Evolutionary conservation across 73 alveolate species (phyloP).

Genomic region (Blepharisma stoltei): DNA sequence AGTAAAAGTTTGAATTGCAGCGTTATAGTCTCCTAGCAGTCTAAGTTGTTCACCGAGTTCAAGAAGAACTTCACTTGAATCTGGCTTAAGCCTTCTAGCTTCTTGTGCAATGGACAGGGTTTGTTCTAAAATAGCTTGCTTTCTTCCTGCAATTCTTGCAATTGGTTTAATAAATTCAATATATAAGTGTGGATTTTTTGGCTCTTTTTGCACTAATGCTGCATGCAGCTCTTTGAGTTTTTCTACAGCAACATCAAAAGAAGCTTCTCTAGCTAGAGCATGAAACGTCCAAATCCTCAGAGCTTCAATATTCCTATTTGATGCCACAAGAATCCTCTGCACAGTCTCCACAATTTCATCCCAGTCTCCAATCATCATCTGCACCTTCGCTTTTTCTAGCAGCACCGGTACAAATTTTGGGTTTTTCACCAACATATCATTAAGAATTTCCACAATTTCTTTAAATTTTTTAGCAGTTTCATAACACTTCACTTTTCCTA

Average conservation of each 20-base stretch:
- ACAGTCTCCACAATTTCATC: conserved; percentile 75
- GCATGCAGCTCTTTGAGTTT: conserved; percentile 80
- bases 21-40: conserved; percentile 79
- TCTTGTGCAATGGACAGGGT: conserved; percentile 71
- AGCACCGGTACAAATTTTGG: conserved; percentile 71
- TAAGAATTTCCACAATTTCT: conserved; percentile 67
- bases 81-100: conserved; percentile 75
- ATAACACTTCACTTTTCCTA: conserved; percentile 53
- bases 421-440: conserved; percentile 67
- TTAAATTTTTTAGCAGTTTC: conserved; percentile 67
- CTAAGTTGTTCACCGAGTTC: conserved; percentile 82
- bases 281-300: conserved; percentile 70
- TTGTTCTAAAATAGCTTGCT: conserved; percentile 62
- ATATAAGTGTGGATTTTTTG: conserved; percentile 81
- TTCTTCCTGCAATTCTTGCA: conserved; percentile 88
- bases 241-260: conserved; percentile 80
- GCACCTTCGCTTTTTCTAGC: conserved; percentile 75
- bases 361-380: conserved; percentile 81
- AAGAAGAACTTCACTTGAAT: conserved; percentile 67
- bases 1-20: conserved; percentile 76
- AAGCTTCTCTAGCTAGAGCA: conserved; percentile 89
- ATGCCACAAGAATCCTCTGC: conserved; percentile 67
- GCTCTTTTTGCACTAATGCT: conserved; percentile 77
- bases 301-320: conserved; percentile 70
- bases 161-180: conserved; percentile 77